These are phyloP conservation scores for Fraxinus americana DNA, from an alignment of 257 asterid genomes.

Conservation along the genomic window DNA sequence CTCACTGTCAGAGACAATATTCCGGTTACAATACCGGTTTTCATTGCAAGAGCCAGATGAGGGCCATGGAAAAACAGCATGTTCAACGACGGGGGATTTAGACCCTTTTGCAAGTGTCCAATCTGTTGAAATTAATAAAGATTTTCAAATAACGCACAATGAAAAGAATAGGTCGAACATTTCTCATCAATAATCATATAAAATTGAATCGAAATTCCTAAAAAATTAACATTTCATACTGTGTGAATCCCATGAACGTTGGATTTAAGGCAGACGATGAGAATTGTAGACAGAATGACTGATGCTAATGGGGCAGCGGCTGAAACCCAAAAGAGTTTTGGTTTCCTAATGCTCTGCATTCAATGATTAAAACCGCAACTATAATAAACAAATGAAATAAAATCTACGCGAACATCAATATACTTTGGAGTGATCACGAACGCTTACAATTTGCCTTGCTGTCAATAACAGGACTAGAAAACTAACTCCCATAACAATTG, in stretches of 20 bases:
- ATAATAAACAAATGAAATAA: neutral
- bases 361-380: constrained; percentile 10
- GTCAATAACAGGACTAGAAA: constrained; percentile 57
- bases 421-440: neutral
- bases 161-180: neutral
- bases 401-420: neutral
- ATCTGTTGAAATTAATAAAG: constrained; percentile 45
- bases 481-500: constrained; percentile 67
- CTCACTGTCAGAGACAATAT: constrained; percentile 85
- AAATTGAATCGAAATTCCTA: neutral
- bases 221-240: constrained; percentile 42
- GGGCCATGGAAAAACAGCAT: constrained; percentile 67
- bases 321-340: constrained; percentile 78
- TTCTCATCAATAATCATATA: neutral
- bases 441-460: constrained; percentile 70
- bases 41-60: constrained; percentile 67
- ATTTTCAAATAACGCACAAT: neutral
- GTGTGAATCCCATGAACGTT: constrained; percentile 55
- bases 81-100: constrained; percentile 83
- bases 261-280: constrained; percentile 60
- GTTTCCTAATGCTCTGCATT: constrained; percentile 69
- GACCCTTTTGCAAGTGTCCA: constrained; percentile 80
- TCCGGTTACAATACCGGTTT: constrained; percentile 83
- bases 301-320: constrained; percentile 87
- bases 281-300: constrained; percentile 68